Conservation (phyloP, 257 asterid species). For the Echium plantagineum region DNA sequence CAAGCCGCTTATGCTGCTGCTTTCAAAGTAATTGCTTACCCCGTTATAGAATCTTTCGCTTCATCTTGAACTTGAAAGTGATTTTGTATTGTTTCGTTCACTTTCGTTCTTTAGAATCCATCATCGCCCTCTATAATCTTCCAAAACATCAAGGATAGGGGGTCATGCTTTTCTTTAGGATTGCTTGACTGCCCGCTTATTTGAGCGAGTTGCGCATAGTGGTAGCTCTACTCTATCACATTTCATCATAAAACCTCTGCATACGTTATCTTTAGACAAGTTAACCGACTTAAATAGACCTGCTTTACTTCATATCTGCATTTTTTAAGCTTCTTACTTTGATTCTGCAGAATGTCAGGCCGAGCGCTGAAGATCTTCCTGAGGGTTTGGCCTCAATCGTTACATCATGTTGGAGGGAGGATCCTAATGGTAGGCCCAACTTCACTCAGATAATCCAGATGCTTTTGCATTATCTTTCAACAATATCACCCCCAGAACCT, state of each 20-base stretch:
- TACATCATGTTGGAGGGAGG: conserved; percentile 90
- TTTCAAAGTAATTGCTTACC: conserved; percentile 47
- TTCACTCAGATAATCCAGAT: conserved; percentile 79
- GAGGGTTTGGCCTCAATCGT: conserved; percentile 64
- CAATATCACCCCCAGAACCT: conserved; percentile 58
- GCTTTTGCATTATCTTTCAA: conserved; percentile 71
- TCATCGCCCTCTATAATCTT: background rate
- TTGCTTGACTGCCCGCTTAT: background rate
- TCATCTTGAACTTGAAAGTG: background rate
- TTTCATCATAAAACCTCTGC: background rate
- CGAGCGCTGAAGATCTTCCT: conserved; percentile 74
- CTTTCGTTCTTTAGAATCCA: background rate
- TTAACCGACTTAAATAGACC: background rate
- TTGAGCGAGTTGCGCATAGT: background rate
- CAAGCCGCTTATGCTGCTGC: conserved; percentile 99
- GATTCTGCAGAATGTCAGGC: conserved; percentile 64
- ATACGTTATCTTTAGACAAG: background rate
- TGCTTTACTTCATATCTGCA: background rate
- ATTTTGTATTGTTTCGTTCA: background rate
- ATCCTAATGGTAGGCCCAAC: conserved; percentile 72
- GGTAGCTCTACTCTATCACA: background rate
- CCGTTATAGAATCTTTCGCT: background rate
- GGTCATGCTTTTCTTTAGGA: background rate
- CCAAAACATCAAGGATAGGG: background rate
- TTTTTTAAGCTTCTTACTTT: background rate